A percentile compares a stretch with the other conserved stretches of the same genome.
Evolutionary conservation across 225 moss, liverwort and hornwort species (phyloP).

Genomic region (Bryoerythrophyllum caledonicum): DNA sequence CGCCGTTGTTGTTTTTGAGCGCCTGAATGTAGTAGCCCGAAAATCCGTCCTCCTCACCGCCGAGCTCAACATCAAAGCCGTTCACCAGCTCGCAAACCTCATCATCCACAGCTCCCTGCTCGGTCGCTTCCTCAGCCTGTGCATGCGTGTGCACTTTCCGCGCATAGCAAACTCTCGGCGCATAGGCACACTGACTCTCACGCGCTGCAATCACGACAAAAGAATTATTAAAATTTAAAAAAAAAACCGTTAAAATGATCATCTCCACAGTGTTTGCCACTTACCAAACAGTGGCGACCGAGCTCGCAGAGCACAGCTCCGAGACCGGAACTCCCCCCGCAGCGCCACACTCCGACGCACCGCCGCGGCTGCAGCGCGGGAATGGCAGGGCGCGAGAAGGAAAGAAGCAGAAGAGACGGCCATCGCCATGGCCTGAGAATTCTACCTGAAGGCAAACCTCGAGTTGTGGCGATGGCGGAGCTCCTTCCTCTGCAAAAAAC

Average conservation of each 20-base stretch:
- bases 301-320: constrained; percentile 5
- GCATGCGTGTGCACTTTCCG: constrained; percentile 31
- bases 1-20: constrained; percentile 90
- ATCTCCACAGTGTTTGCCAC: not conserved
- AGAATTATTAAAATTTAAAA: not conserved
- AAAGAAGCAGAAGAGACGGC: not conserved
- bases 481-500: not conserved
- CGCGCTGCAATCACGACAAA: constrained; percentile 23
- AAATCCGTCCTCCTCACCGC: constrained; percentile 53
- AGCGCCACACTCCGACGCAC: not conserved
- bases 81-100: constrained; percentile 95
- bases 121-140: constrained; percentile 39
- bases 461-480: constrained; percentile 18
- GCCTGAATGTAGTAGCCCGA: constrained; percentile 81
- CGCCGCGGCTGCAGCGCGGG: constrained; percentile 2
- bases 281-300: constrained; percentile 29
- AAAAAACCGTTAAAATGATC: not conserved
- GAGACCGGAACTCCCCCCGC: not conserved
- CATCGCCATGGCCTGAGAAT: constrained; percentile 34
- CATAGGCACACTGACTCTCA: constrained; percentile 12
- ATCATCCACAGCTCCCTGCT: constrained; percentile 42
- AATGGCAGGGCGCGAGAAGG: not conserved
- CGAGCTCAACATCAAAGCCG: constrained; percentile 72
- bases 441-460: not conserved
- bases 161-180: not conserved